Base-by-base conservation (phyloP, 2,329 filamentous ascomycete genomes). In the Aspergillus sp. region DNA sequence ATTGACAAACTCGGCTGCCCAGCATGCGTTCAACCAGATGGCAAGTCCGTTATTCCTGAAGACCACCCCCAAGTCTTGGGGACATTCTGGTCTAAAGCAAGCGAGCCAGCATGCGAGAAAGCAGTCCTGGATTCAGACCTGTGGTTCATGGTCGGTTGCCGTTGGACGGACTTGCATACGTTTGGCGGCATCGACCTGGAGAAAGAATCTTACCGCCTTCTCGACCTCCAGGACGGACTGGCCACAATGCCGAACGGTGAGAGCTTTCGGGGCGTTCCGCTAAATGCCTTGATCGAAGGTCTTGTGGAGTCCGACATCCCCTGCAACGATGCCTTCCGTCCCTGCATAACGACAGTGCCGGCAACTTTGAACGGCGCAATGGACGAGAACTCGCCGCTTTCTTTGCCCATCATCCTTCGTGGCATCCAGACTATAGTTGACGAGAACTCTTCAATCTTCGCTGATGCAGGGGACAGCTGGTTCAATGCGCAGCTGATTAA, bases 401-500 rank as follows among this genome's bases (percentile, higher is more conserved):
- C 49, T n/a, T 13, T 50, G 9, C 14, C n/a, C 2, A 14, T 33
- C 14, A 50, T 53, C 16, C 19, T 48, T 0, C 2, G 45, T 1
- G 47, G 47, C 6, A 53, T 55, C 13, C 33, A 48, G 14, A 16
- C 16, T n/a, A 46, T 50, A 26, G 14, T 55, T 9, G 45, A 26
- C 14, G 4, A 32, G 16, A 16, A 43, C 1, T 33, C 51, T 33
- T 44, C 53, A 4, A 26, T 55, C 9, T 35, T 57, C 9, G 50
- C 42, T 10, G 52, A 57, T 17, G 51, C 52, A 0, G 55, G 55
- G 2, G 53, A 54, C 11, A 52, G 52, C 22, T 51, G 47, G 42
- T 55, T 55, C 40, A 52, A 49, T 13, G 45, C 45, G 4, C 48
- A 53, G 13, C 33, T n/a, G 2, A 50, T 54, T 11, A 9, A 20